Evolutionary conservation across 1,284 basidiomycete species (phyloP).

Genomic region (Ganoderma sp.): DNA sequence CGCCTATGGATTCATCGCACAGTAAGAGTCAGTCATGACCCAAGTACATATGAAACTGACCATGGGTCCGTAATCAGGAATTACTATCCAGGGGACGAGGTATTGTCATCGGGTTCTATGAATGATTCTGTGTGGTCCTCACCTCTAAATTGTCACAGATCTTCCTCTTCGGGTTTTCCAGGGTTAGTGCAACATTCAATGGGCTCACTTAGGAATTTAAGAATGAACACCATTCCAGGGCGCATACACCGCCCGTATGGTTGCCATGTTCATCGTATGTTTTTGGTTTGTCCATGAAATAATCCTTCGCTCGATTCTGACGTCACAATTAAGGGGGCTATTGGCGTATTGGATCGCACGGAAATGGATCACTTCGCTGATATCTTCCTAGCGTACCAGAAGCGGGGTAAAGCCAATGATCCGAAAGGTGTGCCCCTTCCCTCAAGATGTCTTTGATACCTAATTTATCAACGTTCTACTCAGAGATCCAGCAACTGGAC

Average conservation of each 20-base stretch:
- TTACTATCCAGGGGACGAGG: conserved; percentile 72
- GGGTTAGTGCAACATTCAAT: conserved; percentile 45
- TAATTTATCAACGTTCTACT: background rate
- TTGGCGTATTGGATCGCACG: conserved; percentile 66
- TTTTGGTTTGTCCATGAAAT: background rate
- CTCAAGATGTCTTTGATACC: background rate
- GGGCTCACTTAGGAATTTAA: background rate
- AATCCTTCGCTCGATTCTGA: background rate
- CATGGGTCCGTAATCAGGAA: conserved; percentile 50
- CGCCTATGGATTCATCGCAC: conserved; percentile 74
- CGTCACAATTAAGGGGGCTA: conserved; percentile 38
- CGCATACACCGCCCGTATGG: conserved; percentile 75
- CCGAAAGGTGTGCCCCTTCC: conserved; percentile 46
- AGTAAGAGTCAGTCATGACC: conserved; percentile 55
- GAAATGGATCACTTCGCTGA: conserved; percentile 73
- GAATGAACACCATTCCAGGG: conserved; percentile 48
- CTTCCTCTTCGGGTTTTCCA: conserved; percentile 77
- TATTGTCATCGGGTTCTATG: conserved; percentile 34
- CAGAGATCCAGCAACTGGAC: conserved; percentile 53
- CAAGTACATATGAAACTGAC: background rate
- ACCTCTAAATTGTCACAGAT: conserved; percentile 47
- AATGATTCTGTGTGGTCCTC: background rate
- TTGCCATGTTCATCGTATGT: conserved; percentile 69
- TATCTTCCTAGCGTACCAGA: conserved; percentile 66
- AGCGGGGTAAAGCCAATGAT: conserved; percentile 58